Percentiles rank a stretch among this genome's conserved stretches.
phyloP scores from a whole-genome alignment of 495 filamentous ascomycete species.

The Saxispiralis lemnorum region DNA sequence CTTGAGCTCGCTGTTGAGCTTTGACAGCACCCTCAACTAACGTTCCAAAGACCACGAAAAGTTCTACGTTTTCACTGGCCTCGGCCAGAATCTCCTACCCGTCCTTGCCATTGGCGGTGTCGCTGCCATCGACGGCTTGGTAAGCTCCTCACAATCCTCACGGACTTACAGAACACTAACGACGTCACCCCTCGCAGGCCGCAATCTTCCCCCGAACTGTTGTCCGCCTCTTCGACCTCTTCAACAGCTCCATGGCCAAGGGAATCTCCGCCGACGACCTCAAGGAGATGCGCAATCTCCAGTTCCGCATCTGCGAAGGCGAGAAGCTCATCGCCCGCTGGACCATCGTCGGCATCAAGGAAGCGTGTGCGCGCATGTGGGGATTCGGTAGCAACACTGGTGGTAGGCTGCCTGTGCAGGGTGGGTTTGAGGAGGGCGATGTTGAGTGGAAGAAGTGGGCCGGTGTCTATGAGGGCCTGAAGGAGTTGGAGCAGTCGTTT shows the following conservation, averaged over 20 bases:
- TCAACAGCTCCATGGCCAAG: constrained; percentile 21
- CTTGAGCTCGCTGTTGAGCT: no score
- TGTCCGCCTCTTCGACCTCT: constrained; percentile 34
- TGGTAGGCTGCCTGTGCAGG: constrained; percentile 36
- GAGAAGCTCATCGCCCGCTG: constrained; percentile 42
- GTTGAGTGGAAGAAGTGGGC: constrained; percentile 32
- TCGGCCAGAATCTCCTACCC: constrained; percentile 48
- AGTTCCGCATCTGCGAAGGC: constrained; percentile 37
- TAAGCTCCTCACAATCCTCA: constrained; percentile 15
- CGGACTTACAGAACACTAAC: no score
- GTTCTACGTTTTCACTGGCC: constrained; percentile 45
- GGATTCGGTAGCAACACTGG: constrained; percentile 38
- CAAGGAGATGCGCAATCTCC: constrained; percentile 31
- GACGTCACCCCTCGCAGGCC: neutral
- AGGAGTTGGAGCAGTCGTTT: constrained; percentile 23
- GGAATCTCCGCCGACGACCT: constrained; percentile 19
- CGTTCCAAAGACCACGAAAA: constrained; percentile 20
- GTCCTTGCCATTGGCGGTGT: constrained; percentile 39
- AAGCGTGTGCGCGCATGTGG: constrained; percentile 36
- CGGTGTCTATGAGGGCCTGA: constrained; percentile 22
- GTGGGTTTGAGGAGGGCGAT: constrained; percentile 32
- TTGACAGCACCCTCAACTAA: no score
- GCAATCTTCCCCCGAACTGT: constrained; percentile 44
- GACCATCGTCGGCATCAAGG: constrained; percentile 44
- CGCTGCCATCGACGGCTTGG: constrained; percentile 45